phyloP scores from a whole-genome alignment of 305 asterid species.

The Fraxinus ornus region DNA sequence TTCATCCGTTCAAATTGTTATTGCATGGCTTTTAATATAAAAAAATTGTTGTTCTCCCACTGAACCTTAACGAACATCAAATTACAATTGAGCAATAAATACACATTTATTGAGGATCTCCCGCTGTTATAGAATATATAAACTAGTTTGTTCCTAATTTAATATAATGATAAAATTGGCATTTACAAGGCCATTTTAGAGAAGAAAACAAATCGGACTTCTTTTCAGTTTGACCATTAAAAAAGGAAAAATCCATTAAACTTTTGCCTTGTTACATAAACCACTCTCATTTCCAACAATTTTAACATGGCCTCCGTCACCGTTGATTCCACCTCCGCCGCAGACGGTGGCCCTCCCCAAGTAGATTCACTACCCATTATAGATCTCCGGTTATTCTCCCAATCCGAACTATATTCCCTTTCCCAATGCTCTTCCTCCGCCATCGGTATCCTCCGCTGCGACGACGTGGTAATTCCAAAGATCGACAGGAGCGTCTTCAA shows the following conservation, averaged over 20 bases:
- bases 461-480: conserved; percentile 69
- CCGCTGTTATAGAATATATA: too few relatives aligned
- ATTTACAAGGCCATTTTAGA: too few relatives aligned
- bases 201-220: too few relatives aligned
- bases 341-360: conserved; percentile 29
- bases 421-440: conserved; percentile 22
- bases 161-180: too few relatives aligned
- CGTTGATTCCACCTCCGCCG: conserved; percentile 26
- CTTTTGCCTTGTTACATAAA: background rate
- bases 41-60: too few relatives aligned
- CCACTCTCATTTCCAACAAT: background rate
- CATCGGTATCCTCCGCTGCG: conserved; percentile 8
- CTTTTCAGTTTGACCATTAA: too few relatives aligned
- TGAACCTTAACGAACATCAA: too few relatives aligned
- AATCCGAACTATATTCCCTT: conserved; percentile 71
- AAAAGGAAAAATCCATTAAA: background rate
- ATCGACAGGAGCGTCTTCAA: conserved; percentile 87
- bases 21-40: too few relatives aligned
- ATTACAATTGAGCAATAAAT: too few relatives aligned
- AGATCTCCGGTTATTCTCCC: conserved; percentile 73
- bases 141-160: too few relatives aligned
- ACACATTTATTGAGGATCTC: too few relatives aligned
- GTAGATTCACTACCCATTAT: conserved; percentile 53
- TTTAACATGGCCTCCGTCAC: conserved; percentile 41
- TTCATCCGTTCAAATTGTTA: too few relatives aligned